Evolutionary conservation across 768 basidiomycete genomes (phyloP), one percentile per base, ranked within the genome.

Genomic region (Fibroporia radiculosa): DNA sequence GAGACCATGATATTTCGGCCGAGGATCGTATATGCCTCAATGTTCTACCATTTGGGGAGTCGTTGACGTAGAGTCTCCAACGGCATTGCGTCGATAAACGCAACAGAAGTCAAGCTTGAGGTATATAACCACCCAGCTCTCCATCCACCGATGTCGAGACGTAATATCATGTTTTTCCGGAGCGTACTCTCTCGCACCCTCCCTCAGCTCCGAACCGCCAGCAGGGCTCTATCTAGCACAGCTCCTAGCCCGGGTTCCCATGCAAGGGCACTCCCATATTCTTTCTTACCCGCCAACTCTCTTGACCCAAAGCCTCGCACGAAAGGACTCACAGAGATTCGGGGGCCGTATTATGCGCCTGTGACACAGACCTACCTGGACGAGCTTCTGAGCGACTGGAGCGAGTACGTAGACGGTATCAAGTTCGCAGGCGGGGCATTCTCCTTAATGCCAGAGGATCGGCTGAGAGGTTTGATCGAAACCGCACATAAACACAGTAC

Each of bases 381-480:
- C 31, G 68, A 72, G 36, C 50, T 70, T 1, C 62, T 70, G 3
- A 57, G 58, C 38, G 65, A 70, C 45, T 68, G 69, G 66, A 64
- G 67, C 6, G 61, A 64, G 35, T 68, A 63, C 48, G 67, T 70
- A 19, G 72, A 74, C 44, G 66, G 70, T 0, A 55, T 73, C 40
- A 72, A 73, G 52, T 71, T 71, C 42, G 69, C 68, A 1, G 68
- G 69, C 4, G 70, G 71, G 11, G 64, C 63, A 0, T 71, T 70
- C 48, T 62, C 64, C 32, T 60, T 69, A 37, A 68, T 72, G 64
- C 72, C 69, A 0, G 59, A 64, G 51, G 64, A 66, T 7, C 52
- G 61, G 40, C 50, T 73, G 46, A 59, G 46, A 22, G 61, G 51
- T 8, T 47, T 72, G 46, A 69, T 73, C 38, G 64, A 71, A 22